Percentiles rank a stretch among this genome's conserved stretches.
Evolutionary conservation across 352 stramenopile species (phyloP).

Genomic region (Pythium sukuiense): DNA sequence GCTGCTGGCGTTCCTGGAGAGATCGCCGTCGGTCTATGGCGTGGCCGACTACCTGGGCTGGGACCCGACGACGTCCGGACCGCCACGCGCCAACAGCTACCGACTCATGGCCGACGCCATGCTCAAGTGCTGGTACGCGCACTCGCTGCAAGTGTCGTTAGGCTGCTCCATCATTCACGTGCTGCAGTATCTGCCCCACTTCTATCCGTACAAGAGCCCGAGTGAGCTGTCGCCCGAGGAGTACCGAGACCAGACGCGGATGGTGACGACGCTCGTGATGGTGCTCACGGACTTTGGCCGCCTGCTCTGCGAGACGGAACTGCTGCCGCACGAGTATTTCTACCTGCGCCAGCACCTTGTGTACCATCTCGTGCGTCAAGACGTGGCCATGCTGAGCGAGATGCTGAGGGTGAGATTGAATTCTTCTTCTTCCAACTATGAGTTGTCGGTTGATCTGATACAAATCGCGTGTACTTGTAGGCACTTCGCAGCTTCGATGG

Average conservation of each 20-base stretch:
- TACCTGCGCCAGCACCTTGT: constrained; percentile 86
- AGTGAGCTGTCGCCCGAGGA: constrained; percentile 55
- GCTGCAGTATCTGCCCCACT: constrained; percentile 63
- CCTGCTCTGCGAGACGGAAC: constrained; percentile 70
- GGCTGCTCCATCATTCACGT: constrained; percentile 72
- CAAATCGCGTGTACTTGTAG: constrained; percentile 28
- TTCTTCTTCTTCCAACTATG: too few species aligned
- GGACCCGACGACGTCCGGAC: constrained; percentile 54
- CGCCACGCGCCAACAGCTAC: constrained; percentile 43
- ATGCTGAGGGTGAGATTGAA: constrained; percentile 48
- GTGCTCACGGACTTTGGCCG: constrained; percentile 84
- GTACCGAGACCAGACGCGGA: constrained; percentile 82
- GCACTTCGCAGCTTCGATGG: constrained; percentile 74
- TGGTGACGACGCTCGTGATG: constrained; percentile 85
- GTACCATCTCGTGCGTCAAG: constrained; percentile 72
- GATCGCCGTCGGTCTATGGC: constrained; percentile 46
- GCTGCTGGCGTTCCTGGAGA: constrained; percentile 66
- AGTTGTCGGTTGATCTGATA: neutral
- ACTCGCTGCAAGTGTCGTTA: constrained; percentile 55
- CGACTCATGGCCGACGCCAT: constrained; percentile 65
- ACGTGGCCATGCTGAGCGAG: constrained; percentile 68
- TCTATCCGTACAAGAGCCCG: constrained; percentile 86
- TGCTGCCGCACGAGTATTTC: constrained; percentile 91
- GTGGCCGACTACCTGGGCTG: constrained; percentile 77
- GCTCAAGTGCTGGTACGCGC: constrained; percentile 66